A percentile compares a stretch with the other conserved stretches of the same genome.
Evolutionary conservation across 164 flowering plant genomes (phyloP).

Genomic region (Dillenia turbinata): DNA sequence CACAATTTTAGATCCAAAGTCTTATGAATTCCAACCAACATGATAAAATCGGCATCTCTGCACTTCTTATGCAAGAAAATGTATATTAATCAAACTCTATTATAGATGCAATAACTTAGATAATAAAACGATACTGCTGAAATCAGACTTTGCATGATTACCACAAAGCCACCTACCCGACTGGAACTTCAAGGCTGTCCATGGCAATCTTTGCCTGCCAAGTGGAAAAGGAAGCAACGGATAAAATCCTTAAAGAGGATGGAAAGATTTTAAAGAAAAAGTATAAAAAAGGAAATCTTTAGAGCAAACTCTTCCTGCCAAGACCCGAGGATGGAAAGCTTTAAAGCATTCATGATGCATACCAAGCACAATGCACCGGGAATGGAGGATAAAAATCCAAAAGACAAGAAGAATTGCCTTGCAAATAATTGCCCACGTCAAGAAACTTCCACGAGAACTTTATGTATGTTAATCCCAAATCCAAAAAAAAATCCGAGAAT

Average conservation of each 20-base stretch:
- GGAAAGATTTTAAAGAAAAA: background rate
- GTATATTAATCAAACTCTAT: too few relatives aligned
- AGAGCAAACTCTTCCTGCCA: background rate
- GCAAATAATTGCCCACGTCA: too few relatives aligned
- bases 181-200: slow-evolving; percentile 27
- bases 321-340: too few relatives aligned
- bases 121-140: background rate
- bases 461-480: background rate
- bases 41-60: too few relatives aligned
- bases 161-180: slow-evolving; percentile 14
- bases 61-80: too few relatives aligned
- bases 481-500: background rate
- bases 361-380: too few relatives aligned
- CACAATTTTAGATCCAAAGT: too few relatives aligned
- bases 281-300: background rate
- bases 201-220: slow-evolving; percentile 23
- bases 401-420: too few relatives aligned
- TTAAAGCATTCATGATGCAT: too few relatives aligned
- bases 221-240: background rate
- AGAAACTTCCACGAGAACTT: too few relatives aligned
- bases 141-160: background rate
- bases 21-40: too few relatives aligned
- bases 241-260: background rate
- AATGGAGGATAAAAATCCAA: too few relatives aligned
- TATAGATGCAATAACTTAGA: background rate